Percentiles rank a stretch among this genome's conserved stretches.
phyloP scores from a whole-genome alignment of 75 land plant genomes.

The Picea sitchensis region DNA sequence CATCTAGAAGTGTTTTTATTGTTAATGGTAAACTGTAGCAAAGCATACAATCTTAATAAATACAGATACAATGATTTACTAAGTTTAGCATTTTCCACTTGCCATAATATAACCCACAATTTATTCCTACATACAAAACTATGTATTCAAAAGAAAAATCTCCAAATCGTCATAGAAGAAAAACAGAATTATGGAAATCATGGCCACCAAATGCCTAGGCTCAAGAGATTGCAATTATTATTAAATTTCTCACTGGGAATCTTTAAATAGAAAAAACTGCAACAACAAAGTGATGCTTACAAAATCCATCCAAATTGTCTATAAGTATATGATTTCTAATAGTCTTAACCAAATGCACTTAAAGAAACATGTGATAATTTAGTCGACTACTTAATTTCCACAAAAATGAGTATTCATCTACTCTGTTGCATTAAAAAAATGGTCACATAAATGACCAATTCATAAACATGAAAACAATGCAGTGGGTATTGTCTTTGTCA shows the following conservation, averaged over 20 bases:
- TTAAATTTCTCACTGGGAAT: not conserved
- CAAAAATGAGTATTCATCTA: constrained; percentile 18
- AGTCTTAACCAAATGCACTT: not conserved
- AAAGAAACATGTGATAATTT: not conserved
- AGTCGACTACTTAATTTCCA: not conserved
- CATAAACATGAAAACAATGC: constrained; percentile 70
- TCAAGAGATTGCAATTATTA: not conserved
- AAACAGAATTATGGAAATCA: not conserved
- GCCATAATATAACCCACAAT: too few species aligned
- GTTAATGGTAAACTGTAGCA: too few species aligned
- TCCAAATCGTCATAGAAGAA: not conserved
- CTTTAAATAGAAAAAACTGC: not conserved
- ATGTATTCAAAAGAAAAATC: not conserved
- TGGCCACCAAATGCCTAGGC: not conserved
- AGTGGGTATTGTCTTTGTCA: constrained; percentile 64
- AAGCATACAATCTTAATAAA: too few species aligned
- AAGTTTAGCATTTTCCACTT: too few species aligned
- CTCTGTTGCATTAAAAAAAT: constrained; percentile 29
- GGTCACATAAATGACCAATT: constrained; percentile 81
- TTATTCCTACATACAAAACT: too few species aligned
- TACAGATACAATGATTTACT: too few species aligned
- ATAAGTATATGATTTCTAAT: not conserved
- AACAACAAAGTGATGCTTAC: not conserved
- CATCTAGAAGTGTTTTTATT: too few species aligned
- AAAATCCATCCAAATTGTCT: not conserved